Evolutionary conservation across 345 rosid genomes (phyloP).

Genomic region (Punica granatum): DNA sequence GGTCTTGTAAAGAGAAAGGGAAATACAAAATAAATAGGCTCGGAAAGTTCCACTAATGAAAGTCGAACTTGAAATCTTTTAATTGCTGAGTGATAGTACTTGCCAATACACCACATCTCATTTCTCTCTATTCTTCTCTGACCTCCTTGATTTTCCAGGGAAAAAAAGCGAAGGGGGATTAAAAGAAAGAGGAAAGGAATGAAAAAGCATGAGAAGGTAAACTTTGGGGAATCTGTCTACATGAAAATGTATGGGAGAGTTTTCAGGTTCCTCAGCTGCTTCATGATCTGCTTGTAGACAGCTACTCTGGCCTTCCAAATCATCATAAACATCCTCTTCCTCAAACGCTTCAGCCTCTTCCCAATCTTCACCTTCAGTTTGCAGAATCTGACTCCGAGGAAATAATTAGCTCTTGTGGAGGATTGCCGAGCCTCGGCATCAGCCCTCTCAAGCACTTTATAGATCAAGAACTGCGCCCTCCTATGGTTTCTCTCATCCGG

Average conservation of each 20-base stretch:
- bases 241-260: conserved; percentile 6
- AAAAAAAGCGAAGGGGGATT: too few relatives aligned
- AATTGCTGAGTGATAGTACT: too few relatives aligned
- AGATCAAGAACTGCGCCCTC: conserved; percentile 22
- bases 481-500: conserved; percentile 13
- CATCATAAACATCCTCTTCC: conserved; percentile 10
- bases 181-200: too few relatives aligned
- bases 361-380: conserved; percentile 18
- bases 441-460: conserved; percentile 11
- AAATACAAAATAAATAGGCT: too few relatives aligned
- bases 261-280: conserved; percentile 6
- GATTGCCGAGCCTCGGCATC: not conserved
- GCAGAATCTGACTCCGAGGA: conserved; percentile 5
- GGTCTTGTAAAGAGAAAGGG: too few relatives aligned
- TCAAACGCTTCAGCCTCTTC: conserved; percentile 10
- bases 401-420: not conserved
- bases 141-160: too few relatives aligned
- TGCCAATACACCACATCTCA: too few relatives aligned
- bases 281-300: conserved; percentile 4
- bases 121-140: too few relatives aligned
- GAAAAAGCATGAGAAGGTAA: too few relatives aligned
- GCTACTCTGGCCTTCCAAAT: not conserved
- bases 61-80: too few relatives aligned
- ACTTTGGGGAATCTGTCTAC: not conserved
- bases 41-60: too few relatives aligned